These are phyloP conservation scores for Epichloe sibirici DNA, from an alignment of 2,329 filamentous ascomycete genomes.

Conservation along the genomic window DNA sequence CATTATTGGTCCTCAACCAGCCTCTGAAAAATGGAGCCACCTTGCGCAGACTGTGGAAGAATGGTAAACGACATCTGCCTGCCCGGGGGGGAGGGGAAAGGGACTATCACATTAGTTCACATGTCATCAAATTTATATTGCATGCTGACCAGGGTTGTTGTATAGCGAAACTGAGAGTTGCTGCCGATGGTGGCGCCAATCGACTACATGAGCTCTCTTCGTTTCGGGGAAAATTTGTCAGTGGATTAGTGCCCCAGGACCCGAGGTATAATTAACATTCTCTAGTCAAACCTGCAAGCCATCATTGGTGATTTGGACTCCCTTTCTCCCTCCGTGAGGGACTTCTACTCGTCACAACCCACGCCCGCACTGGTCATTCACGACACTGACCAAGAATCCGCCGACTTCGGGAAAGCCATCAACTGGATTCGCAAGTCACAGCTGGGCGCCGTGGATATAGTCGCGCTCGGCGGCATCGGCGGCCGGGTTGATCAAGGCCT, in stretches of 20 bases:
- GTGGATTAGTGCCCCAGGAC: constrained; percentile 8
- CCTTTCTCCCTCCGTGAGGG: constrained; percentile 45
- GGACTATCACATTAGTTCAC: too few species aligned
- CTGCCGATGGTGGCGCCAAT: constrained; percentile 88
- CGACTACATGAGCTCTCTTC: constrained; percentile 42
- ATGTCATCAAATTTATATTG: too few species aligned
- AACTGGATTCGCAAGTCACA: constrained; percentile 38
- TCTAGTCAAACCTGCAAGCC: constrained; percentile 47
- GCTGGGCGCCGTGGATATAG: constrained; percentile 42
- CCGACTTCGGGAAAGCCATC: constrained; percentile 82
- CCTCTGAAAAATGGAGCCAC: constrained; percentile 32
- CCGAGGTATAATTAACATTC: not conserved
- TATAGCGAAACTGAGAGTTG: constrained; percentile 58
- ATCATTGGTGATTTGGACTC: constrained; percentile 93
- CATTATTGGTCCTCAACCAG: constrained; percentile 40
- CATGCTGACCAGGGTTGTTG: not conserved
- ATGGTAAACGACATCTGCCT: constrained; percentile 23
- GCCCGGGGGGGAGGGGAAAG: too few species aligned
- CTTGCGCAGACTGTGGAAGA: constrained; percentile 37
- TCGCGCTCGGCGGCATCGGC: constrained; percentile 73
- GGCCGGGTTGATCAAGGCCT: constrained; percentile 89
- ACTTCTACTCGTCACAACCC: constrained; percentile 51
- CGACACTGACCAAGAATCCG: constrained; percentile 72
- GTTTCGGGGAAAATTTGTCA: constrained; percentile 30
- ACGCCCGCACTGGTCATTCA: constrained; percentile 47